Base-by-base conservation (phyloP, 1,139 yeast genomes). In the Pichia sp. region DNA sequence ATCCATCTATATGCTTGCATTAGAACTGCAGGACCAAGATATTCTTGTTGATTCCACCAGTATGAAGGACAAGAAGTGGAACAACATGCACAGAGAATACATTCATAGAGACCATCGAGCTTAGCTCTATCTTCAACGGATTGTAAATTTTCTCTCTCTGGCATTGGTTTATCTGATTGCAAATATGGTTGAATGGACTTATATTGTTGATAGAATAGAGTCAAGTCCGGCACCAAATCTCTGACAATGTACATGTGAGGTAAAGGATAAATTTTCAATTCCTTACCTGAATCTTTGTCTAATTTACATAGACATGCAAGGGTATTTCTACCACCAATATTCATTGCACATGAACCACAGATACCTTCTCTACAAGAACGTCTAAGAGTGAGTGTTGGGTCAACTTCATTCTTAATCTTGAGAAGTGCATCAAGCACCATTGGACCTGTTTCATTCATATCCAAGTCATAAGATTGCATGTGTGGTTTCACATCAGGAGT, bases 11-110 rank as follows among this genome's bases (percentile, higher is more conserved):
- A 91, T 40, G 97, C 96, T 71, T 91, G 98, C 96, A 91, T 85
- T 63, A 91, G 75, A 41, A 91, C 97, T 21, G 97, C 97, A 24
- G 98, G 97, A 41, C 98, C 98, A 55, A 93, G 72, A 67, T 93
- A 93, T 70, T 93, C 94, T 66, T 88, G 95, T 67, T 87, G 96
- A 69, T 93, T 93, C 99, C 99, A 93, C 98, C 99, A 93, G 74
- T 93, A 93, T 7, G 97, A 87, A 37, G 99, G 98, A 71, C 99
- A 91, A 23, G 98, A 78, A 35, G 99, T 93, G 27, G 97, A 88
- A 67, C 98, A 91, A 68, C 98, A 91, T 20, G 98, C 98, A 71
- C 98, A 91, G 59, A 91, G 72, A 55, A 91, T 91, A 72, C 98
- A 91, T 67, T 91, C 98, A 66, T 91, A 91, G 53, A 91, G 69